phyloP scores from a whole-genome alignment of 495 filamentous ascomycete species.

The Aspergillus egyptiacus region DNA sequence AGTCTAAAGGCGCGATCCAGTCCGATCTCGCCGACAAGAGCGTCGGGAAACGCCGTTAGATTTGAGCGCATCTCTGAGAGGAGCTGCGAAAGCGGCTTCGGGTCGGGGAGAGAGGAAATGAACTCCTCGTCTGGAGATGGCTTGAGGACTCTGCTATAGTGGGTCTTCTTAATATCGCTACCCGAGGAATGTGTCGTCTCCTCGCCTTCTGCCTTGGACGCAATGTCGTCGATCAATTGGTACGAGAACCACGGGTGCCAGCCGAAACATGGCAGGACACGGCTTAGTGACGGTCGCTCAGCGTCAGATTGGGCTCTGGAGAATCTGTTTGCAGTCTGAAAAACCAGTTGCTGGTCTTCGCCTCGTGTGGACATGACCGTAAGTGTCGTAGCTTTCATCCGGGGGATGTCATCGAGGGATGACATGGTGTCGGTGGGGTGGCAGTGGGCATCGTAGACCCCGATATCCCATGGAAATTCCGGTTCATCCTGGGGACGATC shows the following conservation, averaged over 20 bases:
- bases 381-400: slow-evolving; percentile 71
- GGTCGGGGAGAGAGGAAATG: slow-evolving; percentile 61
- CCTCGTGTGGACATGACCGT: slow-evolving; percentile 85
- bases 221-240: slow-evolving; percentile 66
- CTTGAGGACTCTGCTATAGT: slow-evolving; percentile 67
- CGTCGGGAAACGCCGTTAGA: slow-evolving; percentile 56
- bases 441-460: slow-evolving; percentile 89
- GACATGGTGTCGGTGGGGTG: slow-evolving; percentile 97
- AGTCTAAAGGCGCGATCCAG: slow-evolving; percentile 82
- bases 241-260: slow-evolving; percentile 99
- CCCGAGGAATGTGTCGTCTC: neutral
- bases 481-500: slow-evolving; percentile 13
- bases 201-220: slow-evolving; percentile 13
- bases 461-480: slow-evolving; percentile 76
- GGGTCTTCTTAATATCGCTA: slow-evolving; percentile 47
- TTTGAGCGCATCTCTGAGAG: slow-evolving; percentile 58
- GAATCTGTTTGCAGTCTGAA: slow-evolving; percentile 51
- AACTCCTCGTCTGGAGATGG: slow-evolving; percentile 54
- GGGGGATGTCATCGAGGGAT: slow-evolving; percentile 56
- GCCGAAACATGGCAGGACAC: slow-evolving; percentile 79
- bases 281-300: slow-evolving; percentile 20
- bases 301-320: slow-evolving; percentile 25
- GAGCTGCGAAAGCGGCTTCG: slow-evolving; percentile 60
- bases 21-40: slow-evolving; percentile 84
- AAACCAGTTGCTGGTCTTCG: slow-evolving; percentile 83